Conservation (phyloP, 1,139 yeast species). For the Yamadazyma aaseri region DNA sequence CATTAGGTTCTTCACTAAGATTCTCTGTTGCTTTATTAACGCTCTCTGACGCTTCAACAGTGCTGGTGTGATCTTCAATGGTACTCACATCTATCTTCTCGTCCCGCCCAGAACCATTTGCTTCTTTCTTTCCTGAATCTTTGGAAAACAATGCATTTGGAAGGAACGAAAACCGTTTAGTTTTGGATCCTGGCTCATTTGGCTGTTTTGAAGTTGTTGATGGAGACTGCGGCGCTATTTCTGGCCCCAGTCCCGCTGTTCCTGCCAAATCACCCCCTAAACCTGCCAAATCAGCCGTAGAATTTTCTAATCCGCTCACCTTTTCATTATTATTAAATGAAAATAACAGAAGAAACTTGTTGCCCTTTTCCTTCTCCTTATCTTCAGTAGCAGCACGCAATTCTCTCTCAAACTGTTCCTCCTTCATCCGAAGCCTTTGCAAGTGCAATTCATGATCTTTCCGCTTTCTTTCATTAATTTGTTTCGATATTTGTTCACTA, state of each 20-base stretch:
- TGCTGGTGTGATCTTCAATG: no score
- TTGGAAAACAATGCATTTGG: conserved; percentile 14
- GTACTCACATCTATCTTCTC: no score
- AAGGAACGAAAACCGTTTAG: conserved; percentile 21
- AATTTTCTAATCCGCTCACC: conserved; percentile 1
- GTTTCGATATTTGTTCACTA: conserved; percentile 36
- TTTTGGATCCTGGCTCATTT: no score
- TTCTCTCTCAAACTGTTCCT: conserved; percentile 40
- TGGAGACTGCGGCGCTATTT: no score
- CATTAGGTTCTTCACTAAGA: no score
- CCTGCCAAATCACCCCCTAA: not conserved
- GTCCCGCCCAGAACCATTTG: not conserved
- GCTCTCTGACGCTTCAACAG: no score
- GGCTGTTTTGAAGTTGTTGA: no score
- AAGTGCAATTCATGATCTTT: conserved; percentile 42
- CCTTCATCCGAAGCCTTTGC: conserved; percentile 35
- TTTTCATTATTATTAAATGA: conserved; percentile 11
- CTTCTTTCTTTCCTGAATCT: not conserved
- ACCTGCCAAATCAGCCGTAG: no score
- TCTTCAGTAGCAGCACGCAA: conserved; percentile 27
- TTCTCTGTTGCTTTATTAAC: no score
- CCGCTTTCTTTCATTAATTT: conserved; percentile 41
- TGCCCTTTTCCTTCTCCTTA: conserved; percentile 18
- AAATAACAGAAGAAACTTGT: conserved; percentile 29
- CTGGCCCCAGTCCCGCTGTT: not conserved